These are phyloP conservation scores for Hanseniaspora clermontiae DNA, from an alignment of 805 yeast genomes.

Conservation along the genomic window DNA sequence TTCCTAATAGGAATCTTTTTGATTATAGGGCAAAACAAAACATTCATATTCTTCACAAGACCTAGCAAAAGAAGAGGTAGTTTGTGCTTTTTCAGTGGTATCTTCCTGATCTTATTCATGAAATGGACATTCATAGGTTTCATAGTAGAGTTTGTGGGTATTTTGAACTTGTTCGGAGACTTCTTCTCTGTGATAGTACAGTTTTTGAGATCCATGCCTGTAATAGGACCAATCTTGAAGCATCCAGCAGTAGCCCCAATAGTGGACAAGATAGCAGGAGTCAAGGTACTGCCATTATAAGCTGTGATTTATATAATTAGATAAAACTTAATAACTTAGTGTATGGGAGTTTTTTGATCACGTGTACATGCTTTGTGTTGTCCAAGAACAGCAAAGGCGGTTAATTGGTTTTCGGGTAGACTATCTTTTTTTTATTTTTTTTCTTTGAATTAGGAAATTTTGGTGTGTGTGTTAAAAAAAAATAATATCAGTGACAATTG, in stretches of 20 bases:
- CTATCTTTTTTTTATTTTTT: too few relatives aligned
- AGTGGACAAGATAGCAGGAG: conserved; percentile 52
- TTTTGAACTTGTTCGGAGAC: conserved; percentile 80
- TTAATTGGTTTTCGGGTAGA: too few relatives aligned
- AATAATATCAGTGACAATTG: neutral
- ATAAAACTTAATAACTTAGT: too few relatives aligned
- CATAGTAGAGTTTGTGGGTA: conserved; percentile 74
- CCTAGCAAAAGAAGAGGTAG: conserved; percentile 82
- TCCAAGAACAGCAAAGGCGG: too few relatives aligned
- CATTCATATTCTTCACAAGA: conserved; percentile 58
- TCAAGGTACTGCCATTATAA: conserved; percentile 54
- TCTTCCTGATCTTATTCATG: conserved; percentile 50
- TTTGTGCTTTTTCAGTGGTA: conserved; percentile 63
- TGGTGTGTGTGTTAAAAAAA: neutral
- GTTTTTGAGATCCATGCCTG: conserved; percentile 75
- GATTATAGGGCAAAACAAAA: conserved; percentile 78
- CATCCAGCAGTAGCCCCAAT: conserved; percentile 74
- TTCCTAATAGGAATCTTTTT: conserved; percentile 71
- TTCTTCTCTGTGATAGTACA: conserved; percentile 81
- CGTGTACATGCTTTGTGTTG: too few relatives aligned
- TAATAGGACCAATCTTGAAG: conserved; percentile 73
- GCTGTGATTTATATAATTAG: too few relatives aligned
- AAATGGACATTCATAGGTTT: conserved; percentile 79
- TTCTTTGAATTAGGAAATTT: neutral
- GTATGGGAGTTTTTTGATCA: too few relatives aligned